Evolutionary conservation across 306 rosid species (phyloP).

Genomic region (Mimosa pudica): DNA sequence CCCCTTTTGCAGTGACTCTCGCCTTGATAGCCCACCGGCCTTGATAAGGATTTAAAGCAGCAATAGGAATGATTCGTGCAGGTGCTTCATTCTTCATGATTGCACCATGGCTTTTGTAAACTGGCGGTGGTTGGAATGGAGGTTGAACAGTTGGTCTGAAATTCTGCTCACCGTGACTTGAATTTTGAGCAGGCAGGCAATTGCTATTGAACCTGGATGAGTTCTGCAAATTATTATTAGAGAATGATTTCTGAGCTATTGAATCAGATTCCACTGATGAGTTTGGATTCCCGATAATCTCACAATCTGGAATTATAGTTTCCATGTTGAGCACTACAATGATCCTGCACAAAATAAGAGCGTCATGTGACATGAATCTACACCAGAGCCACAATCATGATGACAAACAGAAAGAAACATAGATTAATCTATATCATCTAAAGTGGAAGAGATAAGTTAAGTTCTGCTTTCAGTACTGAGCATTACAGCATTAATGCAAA

Average conservation of each 20-base stretch:
- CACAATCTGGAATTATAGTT: constrained; percentile 71
- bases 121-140: constrained; percentile 81
- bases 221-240: constrained; percentile 35
- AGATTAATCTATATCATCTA: not conserved
- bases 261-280: constrained; percentile 46
- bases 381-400: not conserved
- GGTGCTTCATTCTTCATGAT: constrained; percentile 94
- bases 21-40: constrained; percentile 99
- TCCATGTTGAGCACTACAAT: constrained; percentile 84
- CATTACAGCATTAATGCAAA: constrained; percentile 16
- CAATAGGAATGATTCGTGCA: constrained; percentile 80
- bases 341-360: constrained; percentile 55
- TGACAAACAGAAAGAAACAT: too few relatives aligned
- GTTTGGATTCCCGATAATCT: constrained; percentile 81
- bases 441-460: constrained; percentile 22
- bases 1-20: constrained; percentile 96
- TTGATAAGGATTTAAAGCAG: constrained; percentile 90
- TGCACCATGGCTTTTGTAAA: constrained; percentile 72
- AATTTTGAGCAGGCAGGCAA: constrained; percentile 39
- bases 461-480: not conserved
- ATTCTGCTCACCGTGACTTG: constrained; percentile 47
- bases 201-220: constrained; percentile 38
- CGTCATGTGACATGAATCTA: not conserved
- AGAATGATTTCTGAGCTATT: constrained; percentile 41
- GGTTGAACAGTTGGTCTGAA: constrained; percentile 84